Percentiles rank a stretch among this genome's conserved stretches.
phyloP scores from a whole-genome alignment of 257 asterid genomes.

The Echites panduratus region DNA sequence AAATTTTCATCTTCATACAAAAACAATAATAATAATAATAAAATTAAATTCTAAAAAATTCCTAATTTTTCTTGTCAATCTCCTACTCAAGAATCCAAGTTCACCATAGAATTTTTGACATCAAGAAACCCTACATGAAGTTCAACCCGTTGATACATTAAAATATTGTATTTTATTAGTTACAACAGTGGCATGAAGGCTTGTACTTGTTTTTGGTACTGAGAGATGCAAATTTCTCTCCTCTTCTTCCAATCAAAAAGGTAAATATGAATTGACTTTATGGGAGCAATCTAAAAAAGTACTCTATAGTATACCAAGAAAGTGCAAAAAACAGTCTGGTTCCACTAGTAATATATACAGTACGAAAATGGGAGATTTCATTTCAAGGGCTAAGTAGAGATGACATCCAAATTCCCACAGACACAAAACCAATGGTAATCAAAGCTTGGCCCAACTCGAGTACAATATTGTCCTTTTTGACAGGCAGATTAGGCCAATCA shows the following conservation, averaged over 20 bases:
- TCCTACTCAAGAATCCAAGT: too few species aligned
- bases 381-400: slow-evolving; percentile 32
- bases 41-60: too few species aligned
- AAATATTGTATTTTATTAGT: too few species aligned
- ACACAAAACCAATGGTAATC: slow-evolving; percentile 62
- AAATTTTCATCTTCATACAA: too few species aligned
- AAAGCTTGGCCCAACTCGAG: slow-evolving; percentile 64
- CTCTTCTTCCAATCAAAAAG: neutral
- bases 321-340: neutral
- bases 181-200: neutral
- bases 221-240: neutral
- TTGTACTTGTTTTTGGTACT: neutral
- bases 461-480: slow-evolving; percentile 44
- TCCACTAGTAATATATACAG: neutral
- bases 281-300: neutral
- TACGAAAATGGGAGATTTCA: neutral
- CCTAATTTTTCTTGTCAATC: too few species aligned
- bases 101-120: too few species aligned
- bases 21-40: too few species aligned
- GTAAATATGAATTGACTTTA: neutral
- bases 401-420: slow-evolving; percentile 81
- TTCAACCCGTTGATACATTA: neutral
- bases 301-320: neutral
- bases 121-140: too few species aligned
- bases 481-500: slow-evolving; percentile 63